Base-by-base conservation (phyloP, 163 green algal species). In the Coccomyxa subellipsoidea region DNA sequence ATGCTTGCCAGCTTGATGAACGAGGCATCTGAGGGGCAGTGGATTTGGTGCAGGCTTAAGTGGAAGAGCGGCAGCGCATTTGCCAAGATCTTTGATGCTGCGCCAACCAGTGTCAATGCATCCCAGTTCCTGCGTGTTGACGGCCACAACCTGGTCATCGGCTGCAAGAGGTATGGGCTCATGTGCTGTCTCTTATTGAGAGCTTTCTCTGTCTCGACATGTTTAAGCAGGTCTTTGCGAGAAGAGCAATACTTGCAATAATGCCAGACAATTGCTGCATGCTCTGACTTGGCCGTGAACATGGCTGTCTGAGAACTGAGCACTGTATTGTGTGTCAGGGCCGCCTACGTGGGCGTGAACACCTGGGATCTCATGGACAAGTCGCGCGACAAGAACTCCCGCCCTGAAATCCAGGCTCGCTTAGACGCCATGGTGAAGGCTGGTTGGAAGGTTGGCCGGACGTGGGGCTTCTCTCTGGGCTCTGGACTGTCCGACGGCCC, bases 281-380 rank as follows among this genome's bases (percentile, higher is more conserved):
- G n/a, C n/a, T n/a, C n/a, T n/a, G n/a, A n/a, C n/a, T n/a, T n/a
- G n/a, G n/a, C n/a, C n/a, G n/a, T n/a, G n/a, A n/a, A n/a, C n/a
- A n/a, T n/a, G n/a, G n/a, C n/a, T n/a, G n/a, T n/a, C n/a, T 36
- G 15, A 39, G 18, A 76, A 6, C 3, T 23, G 5, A 59, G 5
- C 1, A 8, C 1, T 59, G 21, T 18, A 59, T 27, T 59, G 47
- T 18, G 3, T 59, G 15, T 59, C 77, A 81, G 77, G 47, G 77
- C 40, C 0, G 47, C 77, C 8, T 81, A 81, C 35, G 77, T 81
- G 32, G 77, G 77, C 18, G 32, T 39, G 4, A 81, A 81, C 77
- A 81, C 77, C 40, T 81, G 77, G 77, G 77, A 81, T 31, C 40
- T 81, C 9, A 81, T 81, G 77, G 77, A 81, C 77, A 81, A 81